Evolutionary conservation across 2,329 filamentous ascomycete genomes (phyloP), one percentile per base, ranked within the genome.

Genomic region (Paecilomyces variotii): DNA sequence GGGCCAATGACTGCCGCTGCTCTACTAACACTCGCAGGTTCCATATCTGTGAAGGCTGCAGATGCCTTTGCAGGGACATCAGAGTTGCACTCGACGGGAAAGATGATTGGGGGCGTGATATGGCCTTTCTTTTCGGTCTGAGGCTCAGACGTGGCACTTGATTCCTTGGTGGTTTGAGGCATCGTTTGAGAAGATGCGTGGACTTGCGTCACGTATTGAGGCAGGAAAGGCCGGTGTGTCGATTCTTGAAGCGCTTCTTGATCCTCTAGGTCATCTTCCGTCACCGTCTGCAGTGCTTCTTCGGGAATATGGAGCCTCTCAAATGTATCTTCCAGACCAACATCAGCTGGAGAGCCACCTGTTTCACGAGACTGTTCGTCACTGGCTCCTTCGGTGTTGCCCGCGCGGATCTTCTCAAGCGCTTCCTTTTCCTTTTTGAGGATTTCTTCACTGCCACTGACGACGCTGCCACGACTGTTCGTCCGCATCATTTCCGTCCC

Each of bases 401-500:
- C 64, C 53, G 61, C 61, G 50, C 59, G 62, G 52, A 60, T 64
- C 32, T 69, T 68, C 57, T 70, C 71, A 39, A 74, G 59, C 11
- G 70, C 65, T 35, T 75, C 73, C 50, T 65, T 70, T 62, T 70
- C 72, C 60, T 66, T 70, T 54, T 66, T 68, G 35, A 73, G 59
- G 6, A 70, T 61, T 35, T 78, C 76, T 52, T 79, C 77, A 55
- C 71, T 72, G 55, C 73, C 75, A 57, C 76, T 79, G 39, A 79
- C 77, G 32, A 90, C 84, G 68, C 92, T 96, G 54, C 95, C 93
- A 66, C 93, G 88, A 69, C 91, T 96, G 72, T 96, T 96, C 24
- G 93, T 95, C 54, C 93, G 86, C 90, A 97, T 93, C 93, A 97
- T 97, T 73, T 97, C 93, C 55, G 91, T 94, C 1, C 91, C 91